Percentiles rank a stretch among this genome's conserved stretches.
These are phyloP conservation scores for Curvularia hawaiiensis DNA, from an alignment of 2,329 filamentous ascomycete species.

Conservation along the genomic window DNA sequence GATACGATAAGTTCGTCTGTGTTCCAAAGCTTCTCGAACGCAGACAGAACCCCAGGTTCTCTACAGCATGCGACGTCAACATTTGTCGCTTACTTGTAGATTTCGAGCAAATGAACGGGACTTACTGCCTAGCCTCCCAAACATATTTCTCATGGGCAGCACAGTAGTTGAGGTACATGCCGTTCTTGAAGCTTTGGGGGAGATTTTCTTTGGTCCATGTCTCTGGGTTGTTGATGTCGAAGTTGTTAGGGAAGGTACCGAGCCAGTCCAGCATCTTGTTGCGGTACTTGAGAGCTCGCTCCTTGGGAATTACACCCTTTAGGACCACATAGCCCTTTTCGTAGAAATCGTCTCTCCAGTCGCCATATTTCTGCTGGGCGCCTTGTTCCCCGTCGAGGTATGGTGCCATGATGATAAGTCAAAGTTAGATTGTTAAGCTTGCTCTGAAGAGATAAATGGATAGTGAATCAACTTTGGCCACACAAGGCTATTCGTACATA, in stretches of 20 bases:
- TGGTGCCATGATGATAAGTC: slow-evolving; percentile 7
- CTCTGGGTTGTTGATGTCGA: slow-evolving; percentile 36
- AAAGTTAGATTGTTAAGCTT: background rate
- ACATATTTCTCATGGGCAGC: slow-evolving; percentile 51
- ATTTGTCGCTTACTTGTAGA: background rate
- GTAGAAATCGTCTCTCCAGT: slow-evolving; percentile 41
- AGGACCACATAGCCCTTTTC: slow-evolving; percentile 37
- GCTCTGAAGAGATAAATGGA: background rate
- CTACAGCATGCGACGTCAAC: background rate
- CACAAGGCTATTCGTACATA: background rate
- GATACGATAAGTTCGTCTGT: slow-evolving; percentile 37
- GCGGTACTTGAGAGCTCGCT: slow-evolving; percentile 34
- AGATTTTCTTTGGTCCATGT: slow-evolving; percentile 54
- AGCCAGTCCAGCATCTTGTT: slow-evolving; percentile 42
- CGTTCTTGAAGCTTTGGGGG: slow-evolving; percentile 37
- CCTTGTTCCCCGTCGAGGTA: slow-evolving; percentile 7
- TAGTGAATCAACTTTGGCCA: background rate
- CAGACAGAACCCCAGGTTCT: slow-evolving; percentile 50
- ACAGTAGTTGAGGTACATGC: slow-evolving; percentile 50
- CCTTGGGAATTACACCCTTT: slow-evolving; percentile 29
- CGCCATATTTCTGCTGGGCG: slow-evolving; percentile 20
- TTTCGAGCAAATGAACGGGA: background rate
- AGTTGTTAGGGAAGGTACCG: slow-evolving; percentile 35
- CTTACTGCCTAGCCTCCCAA: slow-evolving; percentile 49
- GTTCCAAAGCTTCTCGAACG: slow-evolving; percentile 52